Base-by-base conservation (phyloP, 2,329 filamentous ascomycete genomes). In the Fusarium multiceps region DNA sequence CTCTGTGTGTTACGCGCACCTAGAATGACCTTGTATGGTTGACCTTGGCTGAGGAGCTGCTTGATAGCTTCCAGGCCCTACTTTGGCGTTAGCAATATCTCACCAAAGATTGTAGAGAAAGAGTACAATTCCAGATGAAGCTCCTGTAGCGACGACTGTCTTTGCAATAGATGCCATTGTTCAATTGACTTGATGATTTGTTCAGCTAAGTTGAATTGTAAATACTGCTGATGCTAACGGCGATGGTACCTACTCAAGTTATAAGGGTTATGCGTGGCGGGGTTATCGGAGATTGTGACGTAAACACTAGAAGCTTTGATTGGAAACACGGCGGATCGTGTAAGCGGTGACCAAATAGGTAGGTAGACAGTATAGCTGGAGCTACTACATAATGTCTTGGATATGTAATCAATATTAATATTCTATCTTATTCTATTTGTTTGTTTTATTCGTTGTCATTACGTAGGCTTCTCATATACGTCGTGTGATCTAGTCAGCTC, bases 1-100 rank as follows among this genome's bases (percentile, higher is more conserved):
- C 72, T 73, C 23, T 78, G 66, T 1, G 78, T 78, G 72, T 86
- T 82, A n/a, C 85, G 79, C 5, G 82, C 85, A 12, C 85, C 85
- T 12, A 87, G 78, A 46, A 87, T 82, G 68, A 86, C 76, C 18
- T 74, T 81, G 75, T 86, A 85, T 0, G 84, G 79, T 67, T 85
- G 81, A 0, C 78, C 60, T 48, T 83, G 79, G 18, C 76, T 70
- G 10, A 87, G 80, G 27, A 87, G 81, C 69, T 86, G 84, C 69
- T 85, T 85, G 55, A 86, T 77, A n/a, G 81, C 80, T 70, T 87
- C 85, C 55, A 87, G 83, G 14, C 85, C 85, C 85, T 87, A 51
- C 25, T n/a, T 20, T 57, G 32, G 25, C 34, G 20, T 57, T 37
- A 67, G 57, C 18, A 4, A 20, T 49, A 21, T 25, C 23, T 21